Percentiles rank a stretch among this genome's conserved stretches.
phyloP scores from a whole-genome alignment of 1,139 yeast genomes.

The Sporopachydermia cereana region DNA sequence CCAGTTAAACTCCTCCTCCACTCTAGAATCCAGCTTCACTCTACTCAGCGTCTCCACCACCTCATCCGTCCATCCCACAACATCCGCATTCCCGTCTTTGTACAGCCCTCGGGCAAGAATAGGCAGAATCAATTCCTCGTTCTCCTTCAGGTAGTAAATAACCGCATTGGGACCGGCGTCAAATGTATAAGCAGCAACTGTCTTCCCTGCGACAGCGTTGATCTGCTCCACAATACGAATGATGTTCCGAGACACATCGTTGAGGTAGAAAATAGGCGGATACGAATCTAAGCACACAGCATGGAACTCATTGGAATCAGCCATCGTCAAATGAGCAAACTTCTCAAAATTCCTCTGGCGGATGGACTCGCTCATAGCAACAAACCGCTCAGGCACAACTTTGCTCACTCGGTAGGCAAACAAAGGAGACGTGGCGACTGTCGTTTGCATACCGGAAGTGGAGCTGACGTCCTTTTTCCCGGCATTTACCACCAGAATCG shows the following conservation, averaged over 20 bases:
- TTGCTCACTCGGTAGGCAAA: conserved; percentile 64
- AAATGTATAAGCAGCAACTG: conserved; percentile 87
- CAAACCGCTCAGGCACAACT: conserved; percentile 80
- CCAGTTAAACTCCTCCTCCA: conserved; percentile 25
- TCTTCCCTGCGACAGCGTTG: conserved; percentile 48
- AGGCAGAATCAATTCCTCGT: conserved; percentile 47
- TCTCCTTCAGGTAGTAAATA: conserved; percentile 65
- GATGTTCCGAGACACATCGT: conserved; percentile 86
- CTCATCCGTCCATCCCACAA: conserved; percentile 1
- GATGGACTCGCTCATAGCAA: conserved; percentile 71
- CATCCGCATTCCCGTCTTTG: not conserved
- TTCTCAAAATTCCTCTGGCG: conserved; percentile 53
- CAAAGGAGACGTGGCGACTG: conserved; percentile 80
- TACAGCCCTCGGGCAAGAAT: conserved; percentile 1
- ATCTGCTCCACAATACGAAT: conserved; percentile 73
- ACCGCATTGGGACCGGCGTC: conserved; percentile 99
- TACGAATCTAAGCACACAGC: conserved; percentile 90
- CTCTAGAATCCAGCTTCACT: conserved; percentile 25
- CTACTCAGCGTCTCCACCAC: conserved; percentile 4
- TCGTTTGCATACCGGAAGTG: conserved; percentile 91
- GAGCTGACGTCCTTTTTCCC: conserved; percentile 91
- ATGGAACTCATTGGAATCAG: conserved; percentile 93
- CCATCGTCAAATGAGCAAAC: conserved; percentile 89
- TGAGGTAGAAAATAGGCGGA: conserved; percentile 93
- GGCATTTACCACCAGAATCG: conserved; percentile 84